Evolutionary conservation across 495 filamentous ascomycete genomes (phyloP).

Genomic region (Pseudoneurospora amorphoporcata): DNA sequence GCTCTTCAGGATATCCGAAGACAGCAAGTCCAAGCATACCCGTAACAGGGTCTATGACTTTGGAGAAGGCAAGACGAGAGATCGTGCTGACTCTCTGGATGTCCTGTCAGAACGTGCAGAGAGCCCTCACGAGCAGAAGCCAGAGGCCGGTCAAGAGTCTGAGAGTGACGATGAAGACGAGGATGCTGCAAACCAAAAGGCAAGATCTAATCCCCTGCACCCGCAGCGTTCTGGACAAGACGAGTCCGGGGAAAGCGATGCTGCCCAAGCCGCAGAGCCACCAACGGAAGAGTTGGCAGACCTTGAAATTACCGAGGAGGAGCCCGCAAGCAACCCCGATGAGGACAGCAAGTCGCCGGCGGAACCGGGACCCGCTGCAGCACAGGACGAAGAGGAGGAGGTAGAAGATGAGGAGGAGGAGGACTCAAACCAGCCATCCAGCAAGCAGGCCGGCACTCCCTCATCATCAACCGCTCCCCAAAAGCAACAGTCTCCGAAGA

Average conservation of each 20-base stretch:
- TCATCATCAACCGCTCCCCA: neutral
- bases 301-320: slow-evolving; percentile 21
- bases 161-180: slow-evolving; percentile 28
- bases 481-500: slow-evolving; percentile 16
- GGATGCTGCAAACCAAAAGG: slow-evolving; percentile 23
- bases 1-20: slow-evolving; percentile 80
- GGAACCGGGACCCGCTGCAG: slow-evolving; percentile 2
- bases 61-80: slow-evolving; percentile 2
- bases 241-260: slow-evolving; percentile 11
- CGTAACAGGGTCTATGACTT: slow-evolving; percentile 56
- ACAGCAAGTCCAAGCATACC: slow-evolving; percentile 70
- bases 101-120: neutral
- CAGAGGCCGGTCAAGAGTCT: slow-evolving; percentile 18
- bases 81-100: slow-evolving; percentile 1
- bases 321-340: neutral
- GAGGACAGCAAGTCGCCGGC: neutral
- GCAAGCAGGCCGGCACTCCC: neutral
- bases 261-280: neutral
- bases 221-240: slow-evolving; percentile 20
- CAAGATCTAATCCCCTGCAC: slow-evolving; percentile 36
- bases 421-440: slow-evolving; percentile 1
- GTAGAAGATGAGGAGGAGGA: slow-evolving; percentile 14
- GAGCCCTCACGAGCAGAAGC: neutral
- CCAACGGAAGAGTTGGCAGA: slow-evolving; percentile 21
- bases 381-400: slow-evolving; percentile 10